Evolutionary conservation across 306 rosid genomes (phyloP), one percentile per base, ranked within the genome.

Genomic region (Cicer arietinum): DNA sequence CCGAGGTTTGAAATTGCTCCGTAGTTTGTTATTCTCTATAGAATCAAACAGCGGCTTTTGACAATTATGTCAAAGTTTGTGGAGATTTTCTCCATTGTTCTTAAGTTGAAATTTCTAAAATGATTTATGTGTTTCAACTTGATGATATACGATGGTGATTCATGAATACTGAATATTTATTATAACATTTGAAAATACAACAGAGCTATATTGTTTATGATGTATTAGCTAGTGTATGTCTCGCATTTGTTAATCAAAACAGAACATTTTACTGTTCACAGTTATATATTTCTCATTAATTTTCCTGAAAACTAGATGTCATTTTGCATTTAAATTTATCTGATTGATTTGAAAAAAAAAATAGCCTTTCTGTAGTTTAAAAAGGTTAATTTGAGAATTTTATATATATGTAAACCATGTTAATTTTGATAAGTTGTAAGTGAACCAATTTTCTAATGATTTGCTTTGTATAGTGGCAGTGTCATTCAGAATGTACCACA

Each of bases 1-100:
- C 99, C 99, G 4, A 84, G 98, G 84, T 98, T 95, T 69, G 93
- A 90, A 84, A 77, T 85, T 75, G 67, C 89, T 78, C 98, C 99
- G 4, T 94, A 83, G 88, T 69, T 71, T 44, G 66, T 3, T 59
- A 62, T 76, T 60, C 69, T 37, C 45, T 8, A 77, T 45, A 73
- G 47, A 67, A 73, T 74, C 83, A 48, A 60, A 67, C 43, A 35
- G 66, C 44, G 11, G 8, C 67, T 72, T 17, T 82, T 64, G 65
- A 44, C 72, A 54, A 11, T 13, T 62, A 71, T 68, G 52, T 57
- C 64, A 47, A 47, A 80, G 62, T 79, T 76, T 50, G 78, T 22
- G 41, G 30, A 53, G 47, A 22, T 22, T 22, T 22, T 22, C 25
- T 22, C 25, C 25, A 22, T 22, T 20, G 22, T 20, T 20, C 22